Base-by-base conservation (phyloP, 2,329 filamentous ascomycete species). In the Microsporum canis region DNA sequence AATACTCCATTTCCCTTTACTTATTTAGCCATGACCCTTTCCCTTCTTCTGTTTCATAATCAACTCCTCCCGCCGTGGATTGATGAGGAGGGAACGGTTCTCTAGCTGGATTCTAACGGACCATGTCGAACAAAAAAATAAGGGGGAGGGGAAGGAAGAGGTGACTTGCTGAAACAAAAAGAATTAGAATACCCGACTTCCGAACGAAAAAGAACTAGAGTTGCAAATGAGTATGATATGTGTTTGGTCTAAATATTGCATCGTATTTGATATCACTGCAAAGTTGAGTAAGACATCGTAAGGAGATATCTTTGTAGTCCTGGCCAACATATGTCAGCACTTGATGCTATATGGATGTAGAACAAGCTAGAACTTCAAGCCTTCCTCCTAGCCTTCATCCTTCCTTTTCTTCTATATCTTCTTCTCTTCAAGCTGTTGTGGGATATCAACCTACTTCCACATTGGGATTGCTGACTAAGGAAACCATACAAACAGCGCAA, bases 201-300 rank as follows among this genome's bases (percentile, higher is more conserved):
- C 51, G 14, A 17, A 34, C 31, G 33, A 55, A 55, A 55, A 55
- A 55, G 51, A 36, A 55, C 51, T 55, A 55, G 51, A 55, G 14
- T 12, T 55, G 51, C 12, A 55, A 4, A 55, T 36, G 51, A 55
- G 17, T 14, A 17, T 36, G 51, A 34, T 55, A 55, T 6, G 45
- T 31, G 27, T 51, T 51, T 51, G 6, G 45, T 12, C 45, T 51
- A 23, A 47, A 29, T 33, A 51, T 10, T n/a, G 10, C 23, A 49
- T 14, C 27, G 27, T 33, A 51, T 7, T 33, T 12, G 45, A 51
- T n/a, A 51, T 51, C 12, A 49, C 38, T 29, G 7, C 27, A 10
- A 31, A 10, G 45, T 29, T 23, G 17, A 23, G 17, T 23, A 23
- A 23, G 17, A 23, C 17, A 23, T 23, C 17, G 1, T 23, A 23